Evolutionary conservation across 2,329 filamentous ascomycete species (phyloP).

Genomic region (Trichoderma sp.): DNA sequence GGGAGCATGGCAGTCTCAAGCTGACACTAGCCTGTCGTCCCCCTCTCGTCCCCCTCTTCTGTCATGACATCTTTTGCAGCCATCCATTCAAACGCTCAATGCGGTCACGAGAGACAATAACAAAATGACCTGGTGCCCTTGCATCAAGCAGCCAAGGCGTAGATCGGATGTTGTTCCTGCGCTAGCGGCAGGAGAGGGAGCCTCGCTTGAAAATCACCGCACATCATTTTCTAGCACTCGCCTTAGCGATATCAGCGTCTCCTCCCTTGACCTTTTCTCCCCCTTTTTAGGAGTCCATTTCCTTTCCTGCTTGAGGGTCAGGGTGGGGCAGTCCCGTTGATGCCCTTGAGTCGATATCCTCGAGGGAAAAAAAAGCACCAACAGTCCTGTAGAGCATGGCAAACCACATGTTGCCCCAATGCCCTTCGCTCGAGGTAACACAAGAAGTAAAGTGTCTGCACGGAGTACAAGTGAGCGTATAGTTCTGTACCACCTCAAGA

Average conservation of each 20-base stretch:
- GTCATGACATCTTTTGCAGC: no score
- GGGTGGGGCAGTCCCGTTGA: no score
- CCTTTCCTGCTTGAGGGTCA: not conserved
- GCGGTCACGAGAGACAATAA: not conserved
- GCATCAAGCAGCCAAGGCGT: constrained; percentile 1
- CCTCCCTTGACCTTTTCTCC: not conserved
- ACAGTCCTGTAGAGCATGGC: not conserved
- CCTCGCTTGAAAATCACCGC: constrained; percentile 10
- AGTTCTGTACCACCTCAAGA: not conserved
- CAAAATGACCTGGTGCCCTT: not conserved
- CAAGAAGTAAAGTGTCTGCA: not conserved
- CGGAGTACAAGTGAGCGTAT: not conserved
- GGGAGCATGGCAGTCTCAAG: not conserved
- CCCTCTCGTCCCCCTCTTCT: no score
- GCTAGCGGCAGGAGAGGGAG: constrained; percentile 5
- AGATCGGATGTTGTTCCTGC: constrained; percentile 18
- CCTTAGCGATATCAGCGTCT: not conserved
- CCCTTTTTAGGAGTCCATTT: not conserved
- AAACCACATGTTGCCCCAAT: not conserved
- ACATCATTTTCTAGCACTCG: constrained; percentile 10
- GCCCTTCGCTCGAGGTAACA: not conserved
- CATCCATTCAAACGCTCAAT: not conserved
- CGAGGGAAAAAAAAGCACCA: not conserved
- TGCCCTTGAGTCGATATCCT: not conserved
- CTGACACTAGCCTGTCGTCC: not conserved